Evolutionary conservation across 495 filamentous ascomycete genomes (phyloP).

Genomic region (Glonium stellatum): DNA sequence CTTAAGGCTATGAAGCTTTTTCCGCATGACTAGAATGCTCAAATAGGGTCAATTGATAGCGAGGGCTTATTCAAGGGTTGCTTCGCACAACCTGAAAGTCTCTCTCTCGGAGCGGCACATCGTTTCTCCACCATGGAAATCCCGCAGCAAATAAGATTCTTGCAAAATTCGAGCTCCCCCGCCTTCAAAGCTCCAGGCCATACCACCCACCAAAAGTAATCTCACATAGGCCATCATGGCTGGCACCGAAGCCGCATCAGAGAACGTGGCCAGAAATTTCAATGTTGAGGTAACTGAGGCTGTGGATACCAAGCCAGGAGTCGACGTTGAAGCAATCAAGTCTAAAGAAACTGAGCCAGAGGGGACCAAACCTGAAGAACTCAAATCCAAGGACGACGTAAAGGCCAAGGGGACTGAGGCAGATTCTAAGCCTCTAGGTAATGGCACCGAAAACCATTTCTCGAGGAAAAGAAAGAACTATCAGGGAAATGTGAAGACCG

Average conservation of each 20-base stretch:
- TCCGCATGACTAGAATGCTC: slow-evolving; percentile 39
- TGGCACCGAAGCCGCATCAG: neutral
- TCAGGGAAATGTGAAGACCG: slow-evolving; percentile 11
- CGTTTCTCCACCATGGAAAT: neutral
- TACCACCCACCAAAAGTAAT: no score
- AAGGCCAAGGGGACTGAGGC: slow-evolving; percentile 14
- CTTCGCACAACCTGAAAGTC: neutral
- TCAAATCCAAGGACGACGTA: slow-evolving; percentile 4
- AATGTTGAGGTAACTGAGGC: no score
- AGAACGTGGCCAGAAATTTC: no score
- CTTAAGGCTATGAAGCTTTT: slow-evolving; percentile 58
- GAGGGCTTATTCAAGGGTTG: neutral
- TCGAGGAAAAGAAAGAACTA: slow-evolving; percentile 1
- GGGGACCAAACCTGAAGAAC: neutral
- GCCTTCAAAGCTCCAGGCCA: neutral
- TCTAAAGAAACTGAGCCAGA: slow-evolving; percentile 1
- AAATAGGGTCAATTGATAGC: neutral
- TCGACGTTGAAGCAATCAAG: neutral
- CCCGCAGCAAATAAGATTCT: neutral
- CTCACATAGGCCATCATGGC: neutral
- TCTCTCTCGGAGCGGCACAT: neutral
- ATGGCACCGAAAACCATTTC: neutral
- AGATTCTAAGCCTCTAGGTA: slow-evolving; percentile 9
- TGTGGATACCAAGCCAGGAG: neutral
- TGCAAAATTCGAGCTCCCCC: neutral